Base-by-base conservation (phyloP, 306 rosid genomes). In the Calophaca sinica region DNA sequence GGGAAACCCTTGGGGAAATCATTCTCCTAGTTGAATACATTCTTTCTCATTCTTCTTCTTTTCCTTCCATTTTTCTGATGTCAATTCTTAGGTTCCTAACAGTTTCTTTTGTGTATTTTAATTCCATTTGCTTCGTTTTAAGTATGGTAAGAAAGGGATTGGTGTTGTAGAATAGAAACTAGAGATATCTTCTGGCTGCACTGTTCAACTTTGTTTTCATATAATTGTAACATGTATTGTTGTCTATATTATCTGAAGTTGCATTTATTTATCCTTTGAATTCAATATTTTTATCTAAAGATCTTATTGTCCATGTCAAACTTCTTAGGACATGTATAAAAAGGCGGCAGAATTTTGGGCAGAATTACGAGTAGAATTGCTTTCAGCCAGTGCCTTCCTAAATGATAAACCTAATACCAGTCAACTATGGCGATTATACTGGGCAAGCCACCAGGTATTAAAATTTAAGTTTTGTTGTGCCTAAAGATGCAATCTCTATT, bases 391-490 rank as follows among this genome's bases (percentile, higher is more conserved):
- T 86, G 81, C 93, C 7, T 81, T 86, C 80, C 81, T 88, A 49
- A 79, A 80, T 82, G 97, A 94, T 52, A 94, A 85, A 68, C 96
- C 97, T 61, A 87, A 62, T 78, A 80, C 90, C 57, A 91, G 94
- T 89, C 99, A 94, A 78, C 72, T 94, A 14, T 94, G 99, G 99
- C 86, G 99, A 74, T 76, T 94, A 54, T 94, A 90, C 79, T 94
- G 99, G 99, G 99, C 99, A 58, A 90, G 97, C 80, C 99, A 94
- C 87, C 99, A 94, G 96, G 99, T 94, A 88, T 59, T 45, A 9
- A 31, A 59, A 15, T 29, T 20, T 28, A 72, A 29, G 46, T 63
- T 36, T 71, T 54, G 51, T 63, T 42, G 74, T 49, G 49, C 20
- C 50, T 61, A 31, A 46, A 41, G 15, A 69, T 70, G 35, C 13